phyloP scores from a whole-genome alignment of 140 eudicot genomes.

The Anethum foeniculum region DNA sequence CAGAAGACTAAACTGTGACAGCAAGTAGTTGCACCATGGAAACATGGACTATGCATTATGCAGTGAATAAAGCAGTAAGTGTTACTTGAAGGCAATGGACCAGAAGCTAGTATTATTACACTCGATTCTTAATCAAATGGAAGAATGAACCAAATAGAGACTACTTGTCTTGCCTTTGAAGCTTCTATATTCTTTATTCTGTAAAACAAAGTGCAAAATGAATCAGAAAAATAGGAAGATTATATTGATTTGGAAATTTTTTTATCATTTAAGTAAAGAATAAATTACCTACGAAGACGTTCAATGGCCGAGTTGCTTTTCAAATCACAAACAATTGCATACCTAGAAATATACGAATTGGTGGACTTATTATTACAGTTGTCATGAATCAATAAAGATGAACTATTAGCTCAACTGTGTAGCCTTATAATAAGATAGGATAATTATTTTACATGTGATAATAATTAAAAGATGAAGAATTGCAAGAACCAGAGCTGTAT shows the following conservation, averaged over 20 bases:
- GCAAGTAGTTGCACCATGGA: not conserved
- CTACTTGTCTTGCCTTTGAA: slow-evolving; percentile 46
- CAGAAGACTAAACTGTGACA: not conserved
- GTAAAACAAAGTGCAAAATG: slow-evolving; percentile 19
- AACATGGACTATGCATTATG: not conserved
- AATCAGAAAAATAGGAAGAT: not conserved
- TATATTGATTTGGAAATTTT: not conserved
- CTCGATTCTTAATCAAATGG: not conserved
- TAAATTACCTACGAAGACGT: slow-evolving; percentile 73
- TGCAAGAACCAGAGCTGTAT: too few relatives aligned
- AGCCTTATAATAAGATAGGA: too few relatives aligned
- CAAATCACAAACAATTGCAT: slow-evolving; percentile 84
- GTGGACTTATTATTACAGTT: not conserved
- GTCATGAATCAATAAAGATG: too few relatives aligned
- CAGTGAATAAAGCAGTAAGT: not conserved
- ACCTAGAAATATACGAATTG: slow-evolving; percentile 28
- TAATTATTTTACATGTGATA: too few relatives aligned
- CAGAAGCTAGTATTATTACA: not conserved
- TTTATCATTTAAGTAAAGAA: not conserved
- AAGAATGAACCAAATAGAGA: not conserved
- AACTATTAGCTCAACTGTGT: too few relatives aligned
- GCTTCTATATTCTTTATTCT: slow-evolving; percentile 62
- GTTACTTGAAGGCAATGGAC: not conserved
- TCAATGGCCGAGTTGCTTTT: slow-evolving; percentile 63
- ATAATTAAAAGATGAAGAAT: too few relatives aligned